These are phyloP conservation scores for Amauroascus niger DNA, from an alignment of 2,329 filamentous ascomycete species.

Conservation along the genomic window DNA sequence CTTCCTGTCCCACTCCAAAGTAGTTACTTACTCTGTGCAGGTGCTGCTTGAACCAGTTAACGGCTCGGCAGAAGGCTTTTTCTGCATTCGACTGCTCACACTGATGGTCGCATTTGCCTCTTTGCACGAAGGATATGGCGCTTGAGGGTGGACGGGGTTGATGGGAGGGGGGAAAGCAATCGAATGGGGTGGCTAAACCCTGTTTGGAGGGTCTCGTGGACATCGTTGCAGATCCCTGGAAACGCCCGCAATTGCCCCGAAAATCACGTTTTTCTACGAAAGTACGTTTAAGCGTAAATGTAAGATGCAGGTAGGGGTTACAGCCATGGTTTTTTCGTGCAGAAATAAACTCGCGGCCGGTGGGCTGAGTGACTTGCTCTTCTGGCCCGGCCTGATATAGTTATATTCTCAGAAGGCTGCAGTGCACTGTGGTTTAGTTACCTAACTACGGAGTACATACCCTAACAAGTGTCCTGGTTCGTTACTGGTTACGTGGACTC, in stretches of 20 bases:
- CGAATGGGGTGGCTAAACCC: conserved; percentile 3
- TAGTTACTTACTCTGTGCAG: not conserved
- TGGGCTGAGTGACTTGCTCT: no score
- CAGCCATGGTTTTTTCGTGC: not conserved
- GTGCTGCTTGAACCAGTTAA: no score
- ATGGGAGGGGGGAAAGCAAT: not conserved
- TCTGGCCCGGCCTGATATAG: no score
- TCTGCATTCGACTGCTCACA: not conserved
- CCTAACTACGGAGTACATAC: no score
- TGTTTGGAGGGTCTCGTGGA: conserved; percentile 9
- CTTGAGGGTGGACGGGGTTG: not conserved
- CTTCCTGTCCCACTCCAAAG: not conserved
- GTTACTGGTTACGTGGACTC: not conserved
- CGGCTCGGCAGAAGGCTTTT: not conserved
- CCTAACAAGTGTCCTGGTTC: not conserved
- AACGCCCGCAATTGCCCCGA: not conserved
- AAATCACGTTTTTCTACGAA: not conserved
- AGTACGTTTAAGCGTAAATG: no score
- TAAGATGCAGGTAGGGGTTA: not conserved
- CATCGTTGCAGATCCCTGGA: not conserved
- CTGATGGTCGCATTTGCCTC: not conserved
- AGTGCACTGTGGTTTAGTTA: no score
- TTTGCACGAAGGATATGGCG: not conserved
- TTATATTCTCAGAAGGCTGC: no score
- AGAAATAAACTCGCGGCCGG: not conserved